Evolutionary conservation across 257 asterid genomes (phyloP), one percentile per base, ranked within the genome.

Genomic region (Cinchona pubescens): DNA sequence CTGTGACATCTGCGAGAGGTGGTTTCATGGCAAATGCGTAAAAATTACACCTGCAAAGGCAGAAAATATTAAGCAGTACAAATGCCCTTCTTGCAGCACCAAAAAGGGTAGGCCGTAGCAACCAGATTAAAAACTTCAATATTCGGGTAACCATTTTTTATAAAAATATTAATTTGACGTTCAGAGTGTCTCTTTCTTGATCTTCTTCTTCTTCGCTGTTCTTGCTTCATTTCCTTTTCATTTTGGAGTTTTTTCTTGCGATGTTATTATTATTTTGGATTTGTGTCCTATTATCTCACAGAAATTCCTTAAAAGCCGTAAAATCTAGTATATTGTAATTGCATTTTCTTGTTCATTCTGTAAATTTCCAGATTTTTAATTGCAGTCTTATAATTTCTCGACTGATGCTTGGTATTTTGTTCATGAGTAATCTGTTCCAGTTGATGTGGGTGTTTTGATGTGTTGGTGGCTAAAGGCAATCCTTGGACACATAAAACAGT

Each of bases 21-120:
- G 83, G 86, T 82, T 75, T 77, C 86, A 82, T 58, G 83, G 86
- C 18, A 82, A 82, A 63, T 82, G 83, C 56, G 86, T 79, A 29
- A 79, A 73, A 71, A 82, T 82, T 61, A 79, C 82, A 42, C 81
- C 86, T 16, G 81, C 81, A 6, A 75, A 72, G 60, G 86, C 86
- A 2, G 83, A 75, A 61, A 63, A 66, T 62, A 79, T 82, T 56
- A 82, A 75, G 78, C 75, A 76, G 14, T 82, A 79, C 70, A 75
- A 79, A 69, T 82, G 86, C 78, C 81, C 83, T n/a, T 65, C 80
- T 59, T 82, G 86, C 76, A 74, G 79, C 79, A 38, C 27, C 59
- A 82, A 75, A 30, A 78, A 66, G 67, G 43, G 72, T 38, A 76
- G 71, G 64, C 77, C 25, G 27, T 69, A 59, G 64, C 67, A 32